Base-by-base conservation (phyloP, 2,329 filamentous ascomycete species). In the Colletotrichum shisoi region DNA sequence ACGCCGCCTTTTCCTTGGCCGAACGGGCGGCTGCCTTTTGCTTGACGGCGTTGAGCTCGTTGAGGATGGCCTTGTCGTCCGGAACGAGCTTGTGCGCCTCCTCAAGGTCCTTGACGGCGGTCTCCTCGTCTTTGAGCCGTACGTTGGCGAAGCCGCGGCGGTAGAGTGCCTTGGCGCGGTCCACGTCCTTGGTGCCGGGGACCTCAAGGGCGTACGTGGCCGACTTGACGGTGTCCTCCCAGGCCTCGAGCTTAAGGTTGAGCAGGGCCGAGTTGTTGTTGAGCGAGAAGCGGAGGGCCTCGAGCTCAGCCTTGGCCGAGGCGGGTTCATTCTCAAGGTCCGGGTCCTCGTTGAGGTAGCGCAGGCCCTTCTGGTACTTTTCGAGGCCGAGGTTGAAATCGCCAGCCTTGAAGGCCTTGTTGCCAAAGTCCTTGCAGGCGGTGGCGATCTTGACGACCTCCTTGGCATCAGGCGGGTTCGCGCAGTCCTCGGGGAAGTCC, bases 331-430 rank as follows among this genome's bases (percentile, higher is more conserved):
- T 84, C 48, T 95, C 91, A 13, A 87, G 79, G 56, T 91, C 88
- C 0, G 91, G 90, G 74, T 94, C 92, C 78, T 96, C 92, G 78
- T 94, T 92, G 68, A 97, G 83, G 78, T 97, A 97, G 73, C 93
- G 89, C 69, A 97, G 80, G 19, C 89, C 94, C 83, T 99, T 99
- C 78, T 96, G 89, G 81, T 99, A 99, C 82, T 99, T 99, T 68
- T 90, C 89, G 31, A 98, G 83, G 2, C 89, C 94, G 39, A 91
- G 80, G 44, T 83, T 78, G 45, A 90, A 75, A 73, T 97, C 87
- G 46, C 89, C 88, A 31, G 80, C 82, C 84, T 97, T 97, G 86
- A 97, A 97, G 1, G 94, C 93, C 72, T 89, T 88, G 83, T 96
- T 98, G 73, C 95, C 95, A 75, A 90, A 95, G 42, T 91, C 91